phyloP scores from a whole-genome alignment of 371 early-diverging fungal species.

The Haplosporangium sp. region DNA sequence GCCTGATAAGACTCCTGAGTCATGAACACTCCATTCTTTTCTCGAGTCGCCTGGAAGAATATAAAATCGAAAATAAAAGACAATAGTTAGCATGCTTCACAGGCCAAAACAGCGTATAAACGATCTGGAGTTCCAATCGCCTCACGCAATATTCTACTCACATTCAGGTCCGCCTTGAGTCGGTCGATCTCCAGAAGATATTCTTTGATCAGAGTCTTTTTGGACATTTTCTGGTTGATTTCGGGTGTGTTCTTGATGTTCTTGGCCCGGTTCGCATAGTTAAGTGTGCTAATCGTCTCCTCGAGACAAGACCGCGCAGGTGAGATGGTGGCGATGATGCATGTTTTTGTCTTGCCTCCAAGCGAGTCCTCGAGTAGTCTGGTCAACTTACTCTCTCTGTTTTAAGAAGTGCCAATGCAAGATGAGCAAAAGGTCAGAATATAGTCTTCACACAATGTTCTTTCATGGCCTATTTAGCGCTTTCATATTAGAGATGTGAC shows the following conservation, averaged over 20 bases:
- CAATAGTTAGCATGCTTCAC: neutral
- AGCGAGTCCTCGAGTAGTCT: constrained; percentile 95
- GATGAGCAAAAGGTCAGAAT: neutral
- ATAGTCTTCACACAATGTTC: no score
- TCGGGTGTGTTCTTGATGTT: constrained; percentile 93
- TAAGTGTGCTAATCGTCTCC: constrained; percentile 93
- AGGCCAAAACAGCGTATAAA: neutral
- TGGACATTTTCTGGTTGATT: constrained; percentile 84
- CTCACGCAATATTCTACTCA: constrained; percentile 4
- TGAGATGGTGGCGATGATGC: constrained; percentile 95
- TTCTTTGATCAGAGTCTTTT: constrained; percentile 79
- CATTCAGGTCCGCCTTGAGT: constrained; percentile 55
- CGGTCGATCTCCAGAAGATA: constrained; percentile 64
- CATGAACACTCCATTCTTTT: constrained; percentile 81
- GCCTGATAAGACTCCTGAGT: constrained; percentile 69
- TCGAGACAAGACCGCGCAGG: constrained; percentile 82
- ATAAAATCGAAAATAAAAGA: neutral
- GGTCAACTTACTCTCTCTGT: constrained; percentile 93
- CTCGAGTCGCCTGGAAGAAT: constrained; percentile 67
- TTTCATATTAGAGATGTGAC: neutral
- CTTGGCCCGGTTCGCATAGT: constrained; percentile 96
- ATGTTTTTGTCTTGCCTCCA: constrained; percentile 93
- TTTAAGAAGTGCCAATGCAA: constrained; percentile 10
- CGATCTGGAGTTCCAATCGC: neutral
- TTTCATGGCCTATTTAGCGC: neutral